A percentile compares a stretch with the other conserved stretches of the same genome.
phyloP scores from a whole-genome alignment of 257 asterid species.

The Cordia subcordata region DNA sequence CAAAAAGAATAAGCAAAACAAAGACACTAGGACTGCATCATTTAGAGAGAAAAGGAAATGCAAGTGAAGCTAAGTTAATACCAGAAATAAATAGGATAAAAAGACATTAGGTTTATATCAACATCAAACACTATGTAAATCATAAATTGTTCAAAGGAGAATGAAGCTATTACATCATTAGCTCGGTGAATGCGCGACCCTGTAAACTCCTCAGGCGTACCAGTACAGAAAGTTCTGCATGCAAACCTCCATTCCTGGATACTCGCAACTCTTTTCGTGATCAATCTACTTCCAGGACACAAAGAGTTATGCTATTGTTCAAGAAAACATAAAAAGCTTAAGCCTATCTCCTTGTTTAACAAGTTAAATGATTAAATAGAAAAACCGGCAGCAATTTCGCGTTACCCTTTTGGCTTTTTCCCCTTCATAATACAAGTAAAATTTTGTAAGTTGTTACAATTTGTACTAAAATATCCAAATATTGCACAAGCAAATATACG shows the following conservation, averaged over 20 bases:
- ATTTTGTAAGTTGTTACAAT: too few relatives aligned
- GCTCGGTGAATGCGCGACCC: constrained; percentile 34
- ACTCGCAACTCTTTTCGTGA: constrained; percentile 36
- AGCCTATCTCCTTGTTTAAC: neutral
- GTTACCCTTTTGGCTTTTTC: too few relatives aligned
- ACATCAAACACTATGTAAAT: neutral
- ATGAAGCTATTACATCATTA: constrained; percentile 15
- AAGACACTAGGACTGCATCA: too few relatives aligned
- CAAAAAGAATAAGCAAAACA: too few relatives aligned
- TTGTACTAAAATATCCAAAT: too few relatives aligned
- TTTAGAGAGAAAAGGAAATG: too few relatives aligned
- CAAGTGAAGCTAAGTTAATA: too few relatives aligned
- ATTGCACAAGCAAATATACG: too few relatives aligned
- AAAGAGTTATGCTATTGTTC: neutral
- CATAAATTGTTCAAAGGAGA: neutral
- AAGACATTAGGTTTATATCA: neutral
- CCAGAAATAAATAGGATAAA: constrained; percentile 4
- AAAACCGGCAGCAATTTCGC: neutral
- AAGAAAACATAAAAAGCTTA: constrained; percentile 4
- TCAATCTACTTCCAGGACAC: constrained; percentile 33
- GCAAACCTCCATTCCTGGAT: constrained; percentile 30
- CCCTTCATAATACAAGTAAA: too few relatives aligned
- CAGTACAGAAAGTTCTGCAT: constrained; percentile 43
- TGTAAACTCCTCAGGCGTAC: constrained; percentile 34
- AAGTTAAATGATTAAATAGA: neutral